phyloP scores from a whole-genome alignment of 2,329 filamentous ascomycete genomes.

The Aspergillus quadricinctus region DNA sequence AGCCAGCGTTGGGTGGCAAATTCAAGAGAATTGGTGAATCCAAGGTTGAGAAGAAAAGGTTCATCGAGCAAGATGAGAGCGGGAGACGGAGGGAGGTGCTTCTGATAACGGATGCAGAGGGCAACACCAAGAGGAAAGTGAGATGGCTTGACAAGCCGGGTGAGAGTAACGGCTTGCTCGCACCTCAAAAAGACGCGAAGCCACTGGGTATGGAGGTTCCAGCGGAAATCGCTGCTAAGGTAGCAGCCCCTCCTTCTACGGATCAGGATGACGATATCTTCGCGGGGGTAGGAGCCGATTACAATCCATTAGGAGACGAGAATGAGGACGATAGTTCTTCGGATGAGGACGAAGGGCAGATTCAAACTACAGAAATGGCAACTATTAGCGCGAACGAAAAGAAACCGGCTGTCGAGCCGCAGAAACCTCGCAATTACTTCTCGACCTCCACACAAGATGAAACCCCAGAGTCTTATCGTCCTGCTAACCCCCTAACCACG shows the following conservation, averaged over 20 bases:
- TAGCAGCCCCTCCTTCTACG: slow-evolving; percentile 32
- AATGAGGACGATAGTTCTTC: slow-evolving; percentile 46
- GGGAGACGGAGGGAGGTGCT: slow-evolving; percentile 54
- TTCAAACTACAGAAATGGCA: slow-evolving; percentile 4
- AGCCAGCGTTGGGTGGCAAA: slow-evolving; percentile 49
- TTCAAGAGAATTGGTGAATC: slow-evolving; percentile 51
- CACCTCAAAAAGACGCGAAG: slow-evolving; percentile 42
- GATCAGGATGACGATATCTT: slow-evolving; percentile 61
- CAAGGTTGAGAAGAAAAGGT: slow-evolving; percentile 46
- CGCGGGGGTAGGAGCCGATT: slow-evolving; percentile 55
- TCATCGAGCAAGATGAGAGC: slow-evolving; percentile 52
- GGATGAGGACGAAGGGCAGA: slow-evolving; percentile 30
- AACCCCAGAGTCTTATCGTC: slow-evolving; percentile 44
- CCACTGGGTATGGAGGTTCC: slow-evolving; percentile 51
- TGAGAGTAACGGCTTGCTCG: slow-evolving; percentile 28
- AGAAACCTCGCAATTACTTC: slow-evolving; percentile 47
- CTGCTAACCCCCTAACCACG: slow-evolving; percentile 48
- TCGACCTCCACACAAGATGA: slow-evolving; percentile 42
- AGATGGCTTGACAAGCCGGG: slow-evolving; percentile 47
- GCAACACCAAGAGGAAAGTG: slow-evolving; percentile 59
- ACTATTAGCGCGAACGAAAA: slow-evolving; percentile 2
- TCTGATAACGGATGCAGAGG: slow-evolving; percentile 55
- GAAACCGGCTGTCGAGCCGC: slow-evolving; percentile 12
- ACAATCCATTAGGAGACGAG: slow-evolving; percentile 55
- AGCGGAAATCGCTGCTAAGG: slow-evolving; percentile 36